phyloP scores from a whole-genome alignment of 2,329 filamentous ascomycete species.

The Didymella pinodella region DNA sequence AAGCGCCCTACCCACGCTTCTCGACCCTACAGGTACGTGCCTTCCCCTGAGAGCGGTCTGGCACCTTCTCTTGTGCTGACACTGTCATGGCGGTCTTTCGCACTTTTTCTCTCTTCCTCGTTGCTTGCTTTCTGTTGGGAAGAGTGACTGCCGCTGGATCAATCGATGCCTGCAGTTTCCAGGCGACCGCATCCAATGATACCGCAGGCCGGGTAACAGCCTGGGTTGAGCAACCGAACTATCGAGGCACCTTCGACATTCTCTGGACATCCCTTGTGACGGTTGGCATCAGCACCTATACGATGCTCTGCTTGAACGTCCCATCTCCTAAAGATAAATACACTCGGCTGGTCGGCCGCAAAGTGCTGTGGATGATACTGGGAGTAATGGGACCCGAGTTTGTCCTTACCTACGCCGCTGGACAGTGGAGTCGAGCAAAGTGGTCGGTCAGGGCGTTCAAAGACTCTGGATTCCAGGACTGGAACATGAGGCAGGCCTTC shows the following conservation, averaged over 20 bases:
- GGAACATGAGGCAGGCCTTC: not conserved
- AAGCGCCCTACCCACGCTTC: not conserved
- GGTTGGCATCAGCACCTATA: constrained; percentile 26
- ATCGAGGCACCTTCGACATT: constrained; percentile 28
- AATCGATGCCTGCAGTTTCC: not conserved
- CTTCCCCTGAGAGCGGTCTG: not conserved
- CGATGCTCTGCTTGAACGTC: constrained; percentile 19
- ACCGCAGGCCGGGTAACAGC: not conserved
- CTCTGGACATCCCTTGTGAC: constrained; percentile 27
- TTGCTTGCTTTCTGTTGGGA: not conserved
- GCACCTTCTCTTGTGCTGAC: not conserved
- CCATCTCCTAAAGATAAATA: not conserved
- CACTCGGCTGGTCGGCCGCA: not conserved
- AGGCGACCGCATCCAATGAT: not conserved
- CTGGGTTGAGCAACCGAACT: constrained; percentile 27
- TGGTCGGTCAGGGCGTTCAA: not conserved
- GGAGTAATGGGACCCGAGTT: not conserved
- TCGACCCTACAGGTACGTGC: not conserved
- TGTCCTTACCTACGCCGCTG: not conserved
- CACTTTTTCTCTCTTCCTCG: not conserved
- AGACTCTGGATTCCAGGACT: not conserved
- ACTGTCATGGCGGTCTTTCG: not conserved
- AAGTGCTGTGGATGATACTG: not conserved
- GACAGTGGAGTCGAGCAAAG: not conserved
- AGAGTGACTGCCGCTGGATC: not conserved